Conservation (phyloP, 1,284 basidiomycete species). For the Ganoderma sp. region DNA sequence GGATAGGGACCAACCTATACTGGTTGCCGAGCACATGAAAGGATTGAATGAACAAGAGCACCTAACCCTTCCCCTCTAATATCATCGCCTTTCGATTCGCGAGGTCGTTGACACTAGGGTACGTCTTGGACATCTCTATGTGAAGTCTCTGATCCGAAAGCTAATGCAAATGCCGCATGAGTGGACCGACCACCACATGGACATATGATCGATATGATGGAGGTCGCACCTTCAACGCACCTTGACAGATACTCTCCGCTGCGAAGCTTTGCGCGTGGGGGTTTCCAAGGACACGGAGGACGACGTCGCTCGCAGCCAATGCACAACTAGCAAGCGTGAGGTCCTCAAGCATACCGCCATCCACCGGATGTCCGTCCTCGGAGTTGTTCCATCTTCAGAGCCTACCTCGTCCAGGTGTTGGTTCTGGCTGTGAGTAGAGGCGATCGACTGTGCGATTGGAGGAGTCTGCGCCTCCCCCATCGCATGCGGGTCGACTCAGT, state of each 20-base stretch:
- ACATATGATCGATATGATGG: not conserved
- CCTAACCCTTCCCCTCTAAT: slow-evolving; percentile 17
- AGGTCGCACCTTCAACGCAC: slow-evolving; percentile 81
- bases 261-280: slow-evolving; percentile 87
- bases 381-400: too few relatives aligned
- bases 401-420: slow-evolving; percentile 43
- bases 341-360: slow-evolving; percentile 63
- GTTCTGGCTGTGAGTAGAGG: slow-evolving; percentile 61
- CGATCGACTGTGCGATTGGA: slow-evolving; percentile 89
- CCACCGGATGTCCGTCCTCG: too few relatives aligned
- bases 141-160: slow-evolving; percentile 71
- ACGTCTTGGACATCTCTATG: slow-evolving; percentile 74
- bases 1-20: slow-evolving; percentile 22
- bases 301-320: slow-evolving; percentile 79
- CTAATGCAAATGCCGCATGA: slow-evolving; percentile 42
- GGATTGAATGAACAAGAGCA: not conserved
- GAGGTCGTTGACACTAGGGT: slow-evolving; percentile 19
- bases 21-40: slow-evolving; percentile 1
- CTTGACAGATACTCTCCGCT: slow-evolving; percentile 81
- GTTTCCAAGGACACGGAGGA: slow-evolving; percentile 82
- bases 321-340: slow-evolving; percentile 80
- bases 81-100: not conserved
- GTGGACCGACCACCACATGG: not conserved
- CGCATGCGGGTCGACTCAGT: slow-evolving; percentile 81
- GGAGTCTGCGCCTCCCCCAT: slow-evolving; percentile 77